Conservation (phyloP, 192 early-diverging fungal genomes). For the Gonapodya prolifera region DNA sequence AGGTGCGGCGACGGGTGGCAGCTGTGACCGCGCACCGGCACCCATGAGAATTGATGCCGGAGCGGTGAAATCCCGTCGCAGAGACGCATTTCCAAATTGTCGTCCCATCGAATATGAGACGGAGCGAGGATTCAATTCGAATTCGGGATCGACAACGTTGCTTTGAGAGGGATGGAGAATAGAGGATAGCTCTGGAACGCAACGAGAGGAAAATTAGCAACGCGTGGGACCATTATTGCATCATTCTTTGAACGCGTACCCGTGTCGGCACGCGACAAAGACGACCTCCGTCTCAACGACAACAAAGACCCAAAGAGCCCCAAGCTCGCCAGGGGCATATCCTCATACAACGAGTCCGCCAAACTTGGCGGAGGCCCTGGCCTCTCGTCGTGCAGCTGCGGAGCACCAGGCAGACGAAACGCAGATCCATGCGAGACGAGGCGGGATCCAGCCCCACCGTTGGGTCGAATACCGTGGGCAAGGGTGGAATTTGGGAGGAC, state of each 20-base stretch:
- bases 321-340: neutral
- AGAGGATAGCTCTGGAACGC: neutral
- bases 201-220: neutral
- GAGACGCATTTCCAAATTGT: neutral
- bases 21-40: neutral
- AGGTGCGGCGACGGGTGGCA: neutral
- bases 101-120: neutral
- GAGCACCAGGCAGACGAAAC: neutral
- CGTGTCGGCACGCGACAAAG: neutral
- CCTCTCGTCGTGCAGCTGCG: neutral
- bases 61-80: neutral
- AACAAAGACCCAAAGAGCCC: neutral
- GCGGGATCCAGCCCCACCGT: too few species aligned
- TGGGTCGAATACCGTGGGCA: too few species aligned
- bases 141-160: neutral
- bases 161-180: neutral
- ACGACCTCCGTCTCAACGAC: neutral
- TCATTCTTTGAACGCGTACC: too few species aligned
- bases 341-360: neutral
- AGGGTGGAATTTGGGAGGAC: too few species aligned
- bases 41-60: neutral
- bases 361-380: neutral
- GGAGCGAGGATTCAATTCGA: neutral
- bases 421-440: neutral
- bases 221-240: neutral